Evolutionary conservation across 2,329 filamentous ascomycete species (phyloP).

Genomic region (Verticillium alfalfae): DNA sequence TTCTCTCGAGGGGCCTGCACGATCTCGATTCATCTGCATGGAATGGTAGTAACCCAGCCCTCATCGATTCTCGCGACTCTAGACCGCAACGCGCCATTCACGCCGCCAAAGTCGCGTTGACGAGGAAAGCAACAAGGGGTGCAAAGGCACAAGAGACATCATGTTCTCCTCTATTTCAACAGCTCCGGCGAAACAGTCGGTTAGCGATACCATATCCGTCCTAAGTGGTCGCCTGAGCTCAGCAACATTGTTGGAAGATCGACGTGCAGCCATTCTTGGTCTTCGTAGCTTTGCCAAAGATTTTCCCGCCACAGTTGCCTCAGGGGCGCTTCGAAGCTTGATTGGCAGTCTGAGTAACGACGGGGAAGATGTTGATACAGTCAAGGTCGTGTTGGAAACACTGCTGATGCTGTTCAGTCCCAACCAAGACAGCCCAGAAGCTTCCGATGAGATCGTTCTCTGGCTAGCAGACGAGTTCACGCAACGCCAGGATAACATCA

Average conservation of each 20-base stretch:
- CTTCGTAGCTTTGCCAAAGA: constrained; percentile 94
- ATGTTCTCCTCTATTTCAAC: constrained; percentile 63
- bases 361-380: constrained; percentile 90
- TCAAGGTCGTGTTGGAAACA: constrained; percentile 92
- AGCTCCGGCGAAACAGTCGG: constrained; percentile 91
- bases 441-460: constrained; percentile 89
- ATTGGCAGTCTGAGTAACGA: constrained; percentile 84
- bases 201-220: constrained; percentile 87
- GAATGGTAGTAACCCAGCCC: background rate
- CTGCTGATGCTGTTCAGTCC: constrained; percentile 84
- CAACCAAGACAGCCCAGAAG: constrained; percentile 72
- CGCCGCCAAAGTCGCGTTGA: background rate
- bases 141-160: background rate
- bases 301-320: constrained; percentile 92
- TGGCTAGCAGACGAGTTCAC: constrained; percentile 99
- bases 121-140: background rate
- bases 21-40: background rate
- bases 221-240: constrained; percentile 82
- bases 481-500: constrained; percentile 94
- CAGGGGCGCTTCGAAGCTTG: constrained; percentile 80
- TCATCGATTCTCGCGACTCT: background rate
- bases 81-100: background rate
- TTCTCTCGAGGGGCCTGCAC: background rate
- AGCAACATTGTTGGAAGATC: constrained; percentile 88
- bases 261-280: constrained; percentile 86